These are phyloP conservation scores for Leptographium radiaticola DNA, from an alignment of 2,329 filamentous ascomycete genomes.

Conservation along the genomic window DNA sequence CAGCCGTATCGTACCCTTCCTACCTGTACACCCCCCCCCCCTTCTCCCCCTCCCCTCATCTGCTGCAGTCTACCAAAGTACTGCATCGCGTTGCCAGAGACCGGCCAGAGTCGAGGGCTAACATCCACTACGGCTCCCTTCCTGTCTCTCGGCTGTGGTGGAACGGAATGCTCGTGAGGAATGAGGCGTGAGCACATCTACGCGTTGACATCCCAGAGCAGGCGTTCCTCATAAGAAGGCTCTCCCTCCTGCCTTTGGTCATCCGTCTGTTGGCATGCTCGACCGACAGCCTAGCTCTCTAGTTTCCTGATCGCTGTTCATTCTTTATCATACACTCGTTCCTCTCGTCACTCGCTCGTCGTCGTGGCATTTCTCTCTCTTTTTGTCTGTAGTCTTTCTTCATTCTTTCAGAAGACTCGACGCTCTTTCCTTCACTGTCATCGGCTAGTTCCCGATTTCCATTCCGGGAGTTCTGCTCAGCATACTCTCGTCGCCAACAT, in stretches of 20 bases:
- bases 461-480: background rate
- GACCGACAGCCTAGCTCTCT: background rate
- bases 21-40: background rate
- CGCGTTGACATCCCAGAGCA: background rate
- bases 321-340: slow-evolving; percentile 1
- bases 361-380: background rate
- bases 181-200: background rate
- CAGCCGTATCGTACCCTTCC: background rate
- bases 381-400: background rate
- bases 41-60: too few relatives aligned
- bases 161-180: background rate
- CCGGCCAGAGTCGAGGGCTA: too few relatives aligned
- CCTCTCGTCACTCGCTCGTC: background rate
- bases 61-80: too few relatives aligned
- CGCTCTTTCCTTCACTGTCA: background rate
- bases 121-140: background rate
- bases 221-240: background rate
- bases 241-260: background rate
- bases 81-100: too few relatives aligned
- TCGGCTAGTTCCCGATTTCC: background rate
- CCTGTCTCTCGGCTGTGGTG: background rate
- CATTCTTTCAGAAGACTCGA: background rate
- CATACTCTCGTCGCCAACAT: background rate
- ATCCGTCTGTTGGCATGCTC: background rate
- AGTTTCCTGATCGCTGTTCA: background rate